Percentiles rank a stretch among this genome's conserved stretches.
These are phyloP conservation scores for Auriscalpium vulgare DNA, from an alignment of 768 basidiomycete species.

Conservation along the genomic window DNA sequence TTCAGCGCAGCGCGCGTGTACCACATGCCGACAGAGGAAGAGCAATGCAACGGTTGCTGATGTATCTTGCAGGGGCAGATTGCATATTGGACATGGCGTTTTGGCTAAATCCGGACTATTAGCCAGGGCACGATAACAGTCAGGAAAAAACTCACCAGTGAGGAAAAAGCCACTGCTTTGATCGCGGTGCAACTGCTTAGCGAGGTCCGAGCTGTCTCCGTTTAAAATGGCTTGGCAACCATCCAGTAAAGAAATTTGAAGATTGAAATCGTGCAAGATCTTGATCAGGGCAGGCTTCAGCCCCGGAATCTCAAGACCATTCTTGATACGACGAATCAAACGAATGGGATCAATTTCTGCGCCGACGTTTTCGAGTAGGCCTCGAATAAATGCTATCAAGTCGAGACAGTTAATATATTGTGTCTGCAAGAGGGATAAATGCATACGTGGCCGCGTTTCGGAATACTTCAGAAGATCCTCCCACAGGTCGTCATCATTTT, in stretches of 20 bases:
- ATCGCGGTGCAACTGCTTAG: conserved; percentile 56
- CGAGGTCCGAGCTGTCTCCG: conserved; percentile 72
- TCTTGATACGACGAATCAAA: conserved; percentile 89
- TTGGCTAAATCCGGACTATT: conserved; percentile 36
- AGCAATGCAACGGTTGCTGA: conserved; percentile 58
- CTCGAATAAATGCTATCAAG: conserved; percentile 79
- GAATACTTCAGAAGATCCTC: conserved; percentile 93
- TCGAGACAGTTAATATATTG: conserved; percentile 2
- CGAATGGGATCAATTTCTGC: conserved; percentile 94
- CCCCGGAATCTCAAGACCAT: conserved; percentile 93
- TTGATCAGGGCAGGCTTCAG: conserved; percentile 92
- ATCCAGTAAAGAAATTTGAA: conserved; percentile 88
- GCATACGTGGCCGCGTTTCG: conserved; percentile 78
- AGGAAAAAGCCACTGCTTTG: conserved; percentile 80
- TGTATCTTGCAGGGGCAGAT: conserved; percentile 44
- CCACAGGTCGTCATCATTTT: conserved; percentile 95
- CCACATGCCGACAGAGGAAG: conserved; percentile 84
- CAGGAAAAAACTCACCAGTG: conserved; percentile 46
- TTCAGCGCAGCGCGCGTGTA: conserved; percentile 74
- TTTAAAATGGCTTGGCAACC: conserved; percentile 86
- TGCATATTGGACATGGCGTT: conserved; percentile 61
- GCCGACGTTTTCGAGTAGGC: conserved; percentile 90
- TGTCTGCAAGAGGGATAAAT: background rate
- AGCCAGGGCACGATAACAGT: background rate
- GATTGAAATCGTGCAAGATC: conserved; percentile 92